Evolutionary conservation across 192 early-diverging fungal species (phyloP), one percentile per base, ranked within the genome.

Genomic region (Backusella tarrabulga): DNA sequence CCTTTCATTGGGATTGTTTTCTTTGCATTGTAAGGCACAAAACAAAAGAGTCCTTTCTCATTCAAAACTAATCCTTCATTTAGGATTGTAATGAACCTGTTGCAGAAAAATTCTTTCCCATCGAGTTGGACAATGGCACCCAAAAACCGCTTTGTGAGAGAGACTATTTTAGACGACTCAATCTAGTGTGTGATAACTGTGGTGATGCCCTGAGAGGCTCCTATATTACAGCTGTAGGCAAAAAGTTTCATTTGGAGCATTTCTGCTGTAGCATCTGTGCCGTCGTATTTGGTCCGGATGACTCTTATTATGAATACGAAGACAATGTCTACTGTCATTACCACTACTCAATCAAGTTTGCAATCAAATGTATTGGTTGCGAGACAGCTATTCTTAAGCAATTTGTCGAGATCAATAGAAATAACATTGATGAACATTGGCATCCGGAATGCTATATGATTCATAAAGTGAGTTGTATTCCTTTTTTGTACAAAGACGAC

Each of bases 371-470:
- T 83, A 92, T 95, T 32, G 97, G 98, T 19, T 99, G 98, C 80
- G 87, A 94, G 76, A 96, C 93, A 41, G 95, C 96, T 36, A 97
- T 99, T 74, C 85, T 99, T 79, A 95, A 97, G 84, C 96, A 96
- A 83, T 99, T 97, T 88, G 90, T 99, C 74, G 96, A 99, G 82
- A 95, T 97, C 77, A 93, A 88, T 77, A 84, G 92, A 66, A 93
- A 93, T 46, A 87, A 82, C 38, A 74, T 88, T 42, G 86, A 90
- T 52, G 95, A 97, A 82, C 96, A 97, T 80, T 99, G 98, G 98
- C 98, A 99, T 84, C 97, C 97, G 9, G 95, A 97, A 82, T 99
- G 98, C 83, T 99, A 99, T 83, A 99, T 99, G 98, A 97, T 99
- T 68, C 94, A 96, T 85, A 97, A 97, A 87, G 93, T 94, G 80